These are phyloP conservation scores for Millerozyma miso DNA, from an alignment of 805 yeast species.

Conservation along the genomic window DNA sequence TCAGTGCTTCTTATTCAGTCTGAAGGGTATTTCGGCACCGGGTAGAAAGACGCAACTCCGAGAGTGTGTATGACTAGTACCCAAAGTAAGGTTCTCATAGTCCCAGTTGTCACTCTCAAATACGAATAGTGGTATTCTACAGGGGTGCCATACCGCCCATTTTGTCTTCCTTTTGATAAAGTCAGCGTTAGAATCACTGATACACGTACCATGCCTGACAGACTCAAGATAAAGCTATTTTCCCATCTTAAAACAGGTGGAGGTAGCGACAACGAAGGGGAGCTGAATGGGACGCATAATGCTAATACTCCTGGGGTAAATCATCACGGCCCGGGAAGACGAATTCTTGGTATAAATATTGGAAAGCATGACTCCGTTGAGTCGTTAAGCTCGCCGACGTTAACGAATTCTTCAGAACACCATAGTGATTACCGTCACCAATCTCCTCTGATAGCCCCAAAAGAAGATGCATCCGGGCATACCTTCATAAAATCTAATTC, in stretches of 20 bases:
- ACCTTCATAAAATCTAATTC: conserved; percentile 40
- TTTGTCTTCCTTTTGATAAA: no score
- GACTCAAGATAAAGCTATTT: conserved; percentile 39
- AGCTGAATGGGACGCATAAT: conserved; percentile 30
- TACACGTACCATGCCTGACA: conserved; percentile 33
- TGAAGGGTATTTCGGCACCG: not conserved
- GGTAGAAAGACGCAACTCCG: not conserved
- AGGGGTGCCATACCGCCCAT: no score
- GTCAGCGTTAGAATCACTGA: not conserved
- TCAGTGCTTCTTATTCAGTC: not conserved
- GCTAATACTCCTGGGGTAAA: conserved; percentile 14
- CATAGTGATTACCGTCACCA: conserved; percentile 7
- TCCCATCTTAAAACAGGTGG: conserved; percentile 29
- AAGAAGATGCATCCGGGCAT: conserved; percentile 24
- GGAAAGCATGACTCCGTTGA: conserved; percentile 41
- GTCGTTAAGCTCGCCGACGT: conserved; percentile 30
- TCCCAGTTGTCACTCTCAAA: not conserved
- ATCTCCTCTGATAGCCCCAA: conserved; percentile 8
- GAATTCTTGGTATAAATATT: conserved; percentile 38
- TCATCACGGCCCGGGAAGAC: conserved; percentile 10
- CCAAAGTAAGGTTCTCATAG: not conserved
- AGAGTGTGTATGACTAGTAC: not conserved
- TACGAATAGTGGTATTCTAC: not conserved
- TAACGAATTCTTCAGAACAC: conserved; percentile 30
- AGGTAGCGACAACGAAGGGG: conserved; percentile 18